phyloP scores from a whole-genome alignment of 169 alveolate genomes.

The Plasmodium vivax region DNA sequence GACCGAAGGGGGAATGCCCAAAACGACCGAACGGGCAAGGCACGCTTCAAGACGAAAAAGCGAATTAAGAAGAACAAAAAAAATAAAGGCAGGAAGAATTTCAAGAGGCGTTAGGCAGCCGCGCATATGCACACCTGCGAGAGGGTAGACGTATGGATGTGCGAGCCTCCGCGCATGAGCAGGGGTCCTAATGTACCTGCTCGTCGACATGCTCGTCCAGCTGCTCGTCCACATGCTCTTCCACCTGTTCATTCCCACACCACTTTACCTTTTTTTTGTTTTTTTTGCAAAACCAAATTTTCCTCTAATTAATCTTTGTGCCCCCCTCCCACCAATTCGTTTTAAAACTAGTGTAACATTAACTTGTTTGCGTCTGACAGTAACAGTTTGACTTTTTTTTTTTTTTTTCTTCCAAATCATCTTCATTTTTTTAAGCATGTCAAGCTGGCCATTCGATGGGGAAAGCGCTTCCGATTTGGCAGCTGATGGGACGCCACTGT shows the following conservation, averaged over 20 bases:
- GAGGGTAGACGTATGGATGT: not conserved
- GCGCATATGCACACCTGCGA: not conserved
- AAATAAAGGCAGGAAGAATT: slow-evolving; percentile 7
- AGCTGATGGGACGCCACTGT: not conserved
- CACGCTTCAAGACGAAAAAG: slow-evolving; percentile 2
- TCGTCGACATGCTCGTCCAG: not conserved
- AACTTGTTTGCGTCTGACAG: not conserved
- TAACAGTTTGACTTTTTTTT: not conserved
- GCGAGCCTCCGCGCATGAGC: not conserved
- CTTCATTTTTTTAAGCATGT: not conserved
- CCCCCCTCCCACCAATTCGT: not conserved
- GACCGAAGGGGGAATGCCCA: not conserved
- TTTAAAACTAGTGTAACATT: not conserved
- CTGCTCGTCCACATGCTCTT: not conserved
- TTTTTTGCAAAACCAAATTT: not conserved
- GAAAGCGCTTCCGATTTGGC: not conserved
- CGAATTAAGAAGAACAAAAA: not conserved
- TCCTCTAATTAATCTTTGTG: not conserved
- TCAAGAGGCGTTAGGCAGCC: slow-evolving; percentile 8
- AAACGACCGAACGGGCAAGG: not conserved
- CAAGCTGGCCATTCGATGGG: not conserved
- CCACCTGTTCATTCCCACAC: not conserved
- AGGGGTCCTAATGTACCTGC: not conserved
- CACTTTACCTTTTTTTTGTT: not conserved
- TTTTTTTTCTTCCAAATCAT: not conserved